Evolutionary conservation across 441 rosid species (phyloP).

Genomic region (Erysimum pusillum): DNA sequence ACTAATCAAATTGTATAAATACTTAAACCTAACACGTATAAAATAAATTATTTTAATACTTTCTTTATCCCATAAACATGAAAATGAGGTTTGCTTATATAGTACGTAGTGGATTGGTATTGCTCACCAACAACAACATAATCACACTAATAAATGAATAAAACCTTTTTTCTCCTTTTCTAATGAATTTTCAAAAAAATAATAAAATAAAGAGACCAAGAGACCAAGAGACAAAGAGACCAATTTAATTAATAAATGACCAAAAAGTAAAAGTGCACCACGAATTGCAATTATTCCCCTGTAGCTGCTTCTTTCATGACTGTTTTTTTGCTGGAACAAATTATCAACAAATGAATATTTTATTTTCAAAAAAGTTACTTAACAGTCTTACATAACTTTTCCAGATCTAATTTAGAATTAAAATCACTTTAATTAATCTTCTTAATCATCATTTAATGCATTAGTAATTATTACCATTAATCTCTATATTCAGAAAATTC

Average conservation of each 20-base stretch:
- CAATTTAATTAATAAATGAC: constrained; percentile 42
- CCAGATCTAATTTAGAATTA: constrained; percentile 44
- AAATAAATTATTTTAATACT: neutral
- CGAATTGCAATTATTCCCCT: constrained; percentile 49
- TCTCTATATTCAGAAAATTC: constrained; percentile 10
- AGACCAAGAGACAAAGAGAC: constrained; percentile 34
- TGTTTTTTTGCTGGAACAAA: constrained; percentile 35
- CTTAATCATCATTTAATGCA: constrained; percentile 24
- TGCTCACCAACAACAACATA: constrained; percentile 36
- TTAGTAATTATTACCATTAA: neutral
- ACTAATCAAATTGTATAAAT: neutral
- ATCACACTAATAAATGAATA: neutral
- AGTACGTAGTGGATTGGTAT: constrained; percentile 20
- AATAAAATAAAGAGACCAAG: constrained; percentile 34
- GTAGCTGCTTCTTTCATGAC: constrained; percentile 42
- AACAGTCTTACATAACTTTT: constrained; percentile 33
- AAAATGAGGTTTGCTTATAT: neutral
- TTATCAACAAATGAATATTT: constrained; percentile 37
- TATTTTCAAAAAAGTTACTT: constrained; percentile 35
- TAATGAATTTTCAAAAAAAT: constrained; percentile 26
- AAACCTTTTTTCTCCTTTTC: neutral
- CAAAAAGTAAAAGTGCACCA: constrained; percentile 41
- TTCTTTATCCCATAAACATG: neutral
- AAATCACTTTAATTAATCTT: constrained; percentile 31
- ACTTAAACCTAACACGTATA: neutral